Percentiles rank a stretch among this genome's conserved stretches.
Evolutionary conservation across 2,329 filamentous ascomycete species (phyloP).

Genomic region (Colletotrichum lini): DNA sequence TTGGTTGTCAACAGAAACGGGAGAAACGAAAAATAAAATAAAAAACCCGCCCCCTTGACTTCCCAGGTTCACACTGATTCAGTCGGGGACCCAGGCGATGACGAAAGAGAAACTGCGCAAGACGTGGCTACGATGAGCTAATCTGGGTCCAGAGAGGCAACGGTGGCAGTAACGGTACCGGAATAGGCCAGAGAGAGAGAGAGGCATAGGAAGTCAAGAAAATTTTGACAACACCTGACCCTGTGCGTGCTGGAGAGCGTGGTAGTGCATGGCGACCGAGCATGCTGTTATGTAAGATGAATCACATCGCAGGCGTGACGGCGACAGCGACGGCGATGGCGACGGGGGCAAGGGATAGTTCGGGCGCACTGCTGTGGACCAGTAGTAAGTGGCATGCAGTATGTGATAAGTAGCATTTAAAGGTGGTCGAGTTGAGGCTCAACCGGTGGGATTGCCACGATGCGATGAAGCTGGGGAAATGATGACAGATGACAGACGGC

Average conservation of each 20-base stretch:
- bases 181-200: neutral
- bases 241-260: neutral
- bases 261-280: neutral
- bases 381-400: no score
- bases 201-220: neutral
- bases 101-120: constrained; percentile 17
- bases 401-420: no score
- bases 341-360: neutral
- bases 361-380: no score
- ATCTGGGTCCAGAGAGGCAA: constrained; percentile 2
- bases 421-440: constrained; percentile 5
- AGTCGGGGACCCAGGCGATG: neutral
- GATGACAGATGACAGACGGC: constrained; percentile 4
- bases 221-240: constrained; percentile 10
- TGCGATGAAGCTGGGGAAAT: constrained; percentile 8
- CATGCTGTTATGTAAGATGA: constrained; percentile 9
- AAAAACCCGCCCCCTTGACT: neutral
- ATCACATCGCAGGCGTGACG: neutral
- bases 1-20: neutral
- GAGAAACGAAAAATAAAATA: neutral
- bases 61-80: neutral
- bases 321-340: no score
- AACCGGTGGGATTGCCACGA: neutral
- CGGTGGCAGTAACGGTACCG: neutral
- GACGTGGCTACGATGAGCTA: constrained; percentile 9